A percentile compares a stretch with the other conserved stretches of the same genome.
These are phyloP conservation scores for Sophora flavescens DNA, from an alignment of 306 rosid species.

Conservation along the genomic window DNA sequence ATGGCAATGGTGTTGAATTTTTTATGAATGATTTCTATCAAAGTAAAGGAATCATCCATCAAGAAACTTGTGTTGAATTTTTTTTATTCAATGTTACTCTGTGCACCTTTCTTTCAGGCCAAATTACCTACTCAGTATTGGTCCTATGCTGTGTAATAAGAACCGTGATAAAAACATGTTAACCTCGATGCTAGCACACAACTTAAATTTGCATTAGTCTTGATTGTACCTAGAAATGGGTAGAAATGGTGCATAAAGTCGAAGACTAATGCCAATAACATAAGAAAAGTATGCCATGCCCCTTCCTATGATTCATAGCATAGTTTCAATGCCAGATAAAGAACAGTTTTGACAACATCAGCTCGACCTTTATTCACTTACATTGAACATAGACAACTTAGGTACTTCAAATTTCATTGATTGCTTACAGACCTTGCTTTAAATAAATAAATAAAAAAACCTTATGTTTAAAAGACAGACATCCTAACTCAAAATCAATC, in stretches of 20 bases:
- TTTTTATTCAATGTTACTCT: too few relatives aligned
- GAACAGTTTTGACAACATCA: background rate
- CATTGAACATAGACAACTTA: slow-evolving; percentile 1
- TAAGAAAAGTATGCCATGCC: slow-evolving; percentile 12
- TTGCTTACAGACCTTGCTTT: slow-evolving; percentile 30
- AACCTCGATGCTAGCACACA: background rate
- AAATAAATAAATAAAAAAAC: background rate
- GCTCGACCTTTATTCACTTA: slow-evolving; percentile 36
- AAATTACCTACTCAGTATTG: too few relatives aligned
- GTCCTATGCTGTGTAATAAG: too few relatives aligned
- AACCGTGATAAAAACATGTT: background rate
- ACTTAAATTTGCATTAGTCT: slow-evolving; percentile 22
- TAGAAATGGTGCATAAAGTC: too few relatives aligned
- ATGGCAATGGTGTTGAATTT: too few relatives aligned
- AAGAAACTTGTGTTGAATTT: too few relatives aligned
- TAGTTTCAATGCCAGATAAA: background rate
- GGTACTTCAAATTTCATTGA: slow-evolving; percentile 22
- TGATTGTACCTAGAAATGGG: too few relatives aligned
- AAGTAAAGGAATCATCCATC: too few relatives aligned
- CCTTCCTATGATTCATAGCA: slow-evolving; percentile 11
- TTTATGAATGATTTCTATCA: too few relatives aligned
- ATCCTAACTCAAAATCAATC: too few relatives aligned
- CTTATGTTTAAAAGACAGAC: too few relatives aligned
- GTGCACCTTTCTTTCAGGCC: too few relatives aligned
- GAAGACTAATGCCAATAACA: slow-evolving; percentile 2